A percentile compares a stretch with the other conserved stretches of the same genome.
Evolutionary conservation across 177 flowering plant species (phyloP).

Genomic region (Vitis hybrid): DNA sequence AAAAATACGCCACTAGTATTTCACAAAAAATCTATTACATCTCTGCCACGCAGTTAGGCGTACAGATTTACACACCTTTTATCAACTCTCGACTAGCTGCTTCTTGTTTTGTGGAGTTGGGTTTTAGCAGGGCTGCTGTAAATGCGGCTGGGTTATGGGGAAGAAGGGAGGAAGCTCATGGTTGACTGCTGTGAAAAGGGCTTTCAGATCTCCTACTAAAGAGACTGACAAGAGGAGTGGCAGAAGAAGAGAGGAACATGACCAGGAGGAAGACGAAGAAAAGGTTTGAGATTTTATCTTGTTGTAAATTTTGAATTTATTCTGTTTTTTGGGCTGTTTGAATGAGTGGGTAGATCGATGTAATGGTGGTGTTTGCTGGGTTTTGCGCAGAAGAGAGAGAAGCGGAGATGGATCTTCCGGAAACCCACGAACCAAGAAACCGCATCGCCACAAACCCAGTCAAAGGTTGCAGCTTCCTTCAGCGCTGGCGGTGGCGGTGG

Average conservation of each 20-base stretch:
- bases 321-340: constrained; percentile 1
- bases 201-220: constrained; percentile 28
- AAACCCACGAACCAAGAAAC: constrained; percentile 27
- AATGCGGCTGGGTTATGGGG: constrained; percentile 20
- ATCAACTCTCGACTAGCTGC: neutral
- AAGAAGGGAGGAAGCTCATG: constrained; percentile 20
- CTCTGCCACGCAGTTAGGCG: neutral
- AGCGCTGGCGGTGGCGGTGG: neutral
- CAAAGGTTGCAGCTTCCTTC: neutral
- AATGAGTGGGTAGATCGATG: neutral
- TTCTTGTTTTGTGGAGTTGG: neutral
- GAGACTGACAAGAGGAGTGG: constrained; percentile 9
- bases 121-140: constrained; percentile 15
- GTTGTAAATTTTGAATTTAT: neutral
- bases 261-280: constrained; percentile 22
- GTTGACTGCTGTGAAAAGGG: constrained; percentile 26
- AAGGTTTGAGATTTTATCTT: constrained; percentile 3
- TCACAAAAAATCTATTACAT: neutral
- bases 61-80: neutral
- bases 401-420: constrained; percentile 23
- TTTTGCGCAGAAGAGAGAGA: constrained; percentile 15
- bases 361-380: neutral
- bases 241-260: constrained; percentile 18
- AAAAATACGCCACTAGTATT: neutral
- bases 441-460: constrained; percentile 13